phyloP scores from a whole-genome alignment of 78 protist genomes.

The Speleostelium caveatum region DNA sequence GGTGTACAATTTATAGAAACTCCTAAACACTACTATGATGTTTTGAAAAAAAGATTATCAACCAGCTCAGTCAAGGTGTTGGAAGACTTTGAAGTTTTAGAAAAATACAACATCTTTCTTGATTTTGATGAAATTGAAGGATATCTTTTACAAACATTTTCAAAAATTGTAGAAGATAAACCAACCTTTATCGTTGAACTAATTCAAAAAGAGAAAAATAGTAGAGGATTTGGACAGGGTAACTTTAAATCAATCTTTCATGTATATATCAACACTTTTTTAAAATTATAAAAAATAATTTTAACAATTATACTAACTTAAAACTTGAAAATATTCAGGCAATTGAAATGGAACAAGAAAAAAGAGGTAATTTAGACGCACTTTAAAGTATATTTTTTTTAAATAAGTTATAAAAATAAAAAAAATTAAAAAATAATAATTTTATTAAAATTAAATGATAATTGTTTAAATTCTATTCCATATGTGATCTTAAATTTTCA shows the following conservation, averaged over 20 bases:
- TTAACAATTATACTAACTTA: too few relatives aligned
- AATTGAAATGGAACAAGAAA: constrained; percentile 83
- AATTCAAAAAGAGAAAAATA: constrained; percentile 82
- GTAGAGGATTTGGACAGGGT: constrained; percentile 88
- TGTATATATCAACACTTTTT: too few relatives aligned
- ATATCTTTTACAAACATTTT: constrained; percentile 93
- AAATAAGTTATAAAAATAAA: too few relatives aligned
- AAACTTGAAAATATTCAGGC: too few relatives aligned
- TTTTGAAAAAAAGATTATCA: constrained; percentile 41
- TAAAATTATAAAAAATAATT: too few relatives aligned
- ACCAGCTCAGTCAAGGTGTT: neutral
- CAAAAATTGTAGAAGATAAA: constrained; percentile 87
- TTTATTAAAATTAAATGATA: too few relatives aligned
- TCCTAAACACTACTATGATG: constrained; percentile 85
- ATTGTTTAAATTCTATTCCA: too few relatives aligned
- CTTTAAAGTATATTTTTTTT: too few relatives aligned
- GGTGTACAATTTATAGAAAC: constrained; percentile 87
- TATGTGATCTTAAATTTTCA: too few relatives aligned
- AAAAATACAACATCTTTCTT: constrained; percentile 83
- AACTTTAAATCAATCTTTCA: constrained; percentile 88
- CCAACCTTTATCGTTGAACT: constrained; percentile 95
- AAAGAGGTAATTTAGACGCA: constrained; percentile 61
- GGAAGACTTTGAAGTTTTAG: constrained; percentile 80
- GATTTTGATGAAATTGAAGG: constrained; percentile 94
- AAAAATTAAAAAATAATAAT: too few relatives aligned